These are phyloP conservation scores for Pestalotiopsis sp. DNA, from an alignment of 2,329 filamentous ascomycete genomes.

Conservation along the genomic window DNA sequence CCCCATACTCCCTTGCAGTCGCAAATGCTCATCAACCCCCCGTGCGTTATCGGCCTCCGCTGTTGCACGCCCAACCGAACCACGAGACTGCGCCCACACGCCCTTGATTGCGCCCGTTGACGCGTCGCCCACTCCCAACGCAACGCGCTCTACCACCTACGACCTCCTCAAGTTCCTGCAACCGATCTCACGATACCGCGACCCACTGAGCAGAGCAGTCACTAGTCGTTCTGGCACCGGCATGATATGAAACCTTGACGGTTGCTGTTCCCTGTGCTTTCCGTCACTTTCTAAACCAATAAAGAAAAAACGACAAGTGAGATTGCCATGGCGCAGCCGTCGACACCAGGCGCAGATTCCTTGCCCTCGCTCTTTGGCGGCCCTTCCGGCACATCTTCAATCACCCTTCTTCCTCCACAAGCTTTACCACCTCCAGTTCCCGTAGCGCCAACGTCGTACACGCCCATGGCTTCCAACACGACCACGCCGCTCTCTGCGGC, in stretches of 20 bases:
- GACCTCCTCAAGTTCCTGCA: background rate
- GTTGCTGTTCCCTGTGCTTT: background rate
- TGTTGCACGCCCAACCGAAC: background rate
- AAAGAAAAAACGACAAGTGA: slow-evolving; percentile 23
- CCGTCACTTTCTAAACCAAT: background rate
- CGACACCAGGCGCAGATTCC: slow-evolving; percentile 22
- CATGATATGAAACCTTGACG: background rate
- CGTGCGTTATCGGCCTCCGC: background rate
- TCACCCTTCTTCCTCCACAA: slow-evolving; percentile 26
- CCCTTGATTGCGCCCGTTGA: background rate
- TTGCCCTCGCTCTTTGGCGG: slow-evolving; percentile 34
- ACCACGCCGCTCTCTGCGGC: slow-evolving; percentile 51
- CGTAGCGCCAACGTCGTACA: slow-evolving; percentile 24
- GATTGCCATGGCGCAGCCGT: slow-evolving; percentile 27
- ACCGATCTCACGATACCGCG: background rate
- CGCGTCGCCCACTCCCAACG: background rate
- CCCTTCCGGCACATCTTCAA: slow-evolving; percentile 20
- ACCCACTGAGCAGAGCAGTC: background rate
- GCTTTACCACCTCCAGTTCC: slow-evolving; percentile 20
- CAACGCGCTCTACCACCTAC: background rate
- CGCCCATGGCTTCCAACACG: slow-evolving; percentile 36
- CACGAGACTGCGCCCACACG: background rate
- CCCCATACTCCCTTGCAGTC: background rate
- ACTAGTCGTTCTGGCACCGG: background rate
- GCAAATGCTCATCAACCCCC: background rate